Evolutionary conservation across 352 stramenopile genomes (phyloP).

Genomic region (Pythium sp.): DNA sequence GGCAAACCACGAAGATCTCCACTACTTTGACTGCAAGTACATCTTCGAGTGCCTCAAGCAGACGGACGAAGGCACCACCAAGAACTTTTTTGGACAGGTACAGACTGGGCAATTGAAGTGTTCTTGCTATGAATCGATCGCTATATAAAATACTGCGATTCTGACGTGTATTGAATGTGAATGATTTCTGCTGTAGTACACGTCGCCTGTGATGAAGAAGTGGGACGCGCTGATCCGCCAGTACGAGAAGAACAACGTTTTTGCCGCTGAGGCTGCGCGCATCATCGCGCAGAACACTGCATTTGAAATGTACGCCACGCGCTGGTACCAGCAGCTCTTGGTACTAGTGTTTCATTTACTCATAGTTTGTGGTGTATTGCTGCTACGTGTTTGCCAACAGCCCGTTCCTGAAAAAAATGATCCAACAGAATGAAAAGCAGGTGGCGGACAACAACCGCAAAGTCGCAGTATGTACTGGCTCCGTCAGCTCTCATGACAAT

Average conservation of each 20-base stretch:
- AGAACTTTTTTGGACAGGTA: slow-evolving; percentile 81
- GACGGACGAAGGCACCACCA: slow-evolving; percentile 53
- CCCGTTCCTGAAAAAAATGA: slow-evolving; percentile 72
- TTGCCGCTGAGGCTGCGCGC: slow-evolving; percentile 67
- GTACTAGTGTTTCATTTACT: not conserved
- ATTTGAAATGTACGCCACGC: slow-evolving; percentile 62
- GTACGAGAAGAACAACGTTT: slow-evolving; percentile 84
- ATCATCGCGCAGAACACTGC: slow-evolving; percentile 70
- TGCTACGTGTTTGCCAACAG: slow-evolving; percentile 23
- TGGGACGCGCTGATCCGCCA: slow-evolving; percentile 62
- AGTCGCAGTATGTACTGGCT: slow-evolving; percentile 38
- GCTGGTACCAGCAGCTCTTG: not conserved
- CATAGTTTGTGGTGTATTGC: not conserved
- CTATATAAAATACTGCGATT: not conserved
- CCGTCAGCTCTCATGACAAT: not conserved
- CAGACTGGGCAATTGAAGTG: not conserved
- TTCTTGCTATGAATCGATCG: not conserved
- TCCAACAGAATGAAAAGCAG: slow-evolving; percentile 82
- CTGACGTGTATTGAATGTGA: not conserved
- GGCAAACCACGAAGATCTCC: slow-evolving; percentile 49
- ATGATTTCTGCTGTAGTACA: slow-evolving; percentile 40
- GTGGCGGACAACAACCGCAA: slow-evolving; percentile 80
- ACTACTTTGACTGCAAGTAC: slow-evolving; percentile 80
- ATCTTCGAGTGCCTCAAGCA: slow-evolving; percentile 55
- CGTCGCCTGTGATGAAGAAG: slow-evolving; percentile 66